Conservation (phyloP, 345 rosid species). For the Erodium maritimum region DNA sequence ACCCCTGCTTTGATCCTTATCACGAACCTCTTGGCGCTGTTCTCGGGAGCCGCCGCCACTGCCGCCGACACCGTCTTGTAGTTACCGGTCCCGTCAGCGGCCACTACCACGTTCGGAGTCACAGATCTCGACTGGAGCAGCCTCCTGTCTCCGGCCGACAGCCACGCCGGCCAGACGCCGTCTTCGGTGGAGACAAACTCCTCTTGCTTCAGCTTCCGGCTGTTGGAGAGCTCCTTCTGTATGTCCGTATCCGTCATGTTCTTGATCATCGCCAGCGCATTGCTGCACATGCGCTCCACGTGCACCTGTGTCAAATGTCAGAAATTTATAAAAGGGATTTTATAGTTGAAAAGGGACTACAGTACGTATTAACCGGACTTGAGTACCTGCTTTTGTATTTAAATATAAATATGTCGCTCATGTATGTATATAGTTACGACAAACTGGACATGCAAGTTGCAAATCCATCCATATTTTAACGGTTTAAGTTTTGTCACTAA, state of each 20-base stretch:
- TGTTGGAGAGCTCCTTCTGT: slow-evolving; percentile 6
- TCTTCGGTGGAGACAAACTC: neutral
- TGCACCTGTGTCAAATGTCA: no score
- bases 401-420: no score
- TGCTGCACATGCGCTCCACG: slow-evolving; percentile 17
- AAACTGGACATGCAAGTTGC: no score
- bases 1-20: slow-evolving; percentile 65
- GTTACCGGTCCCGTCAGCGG: slow-evolving; percentile 47
- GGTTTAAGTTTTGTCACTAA: no score
- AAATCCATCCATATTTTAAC: no score
- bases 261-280: slow-evolving; percentile 22
- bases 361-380: no score
- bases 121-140: slow-evolving; percentile 1
- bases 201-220: slow-evolving; percentile 5
- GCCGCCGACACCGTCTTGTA: slow-evolving; percentile 47
- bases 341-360: no score
- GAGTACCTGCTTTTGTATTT: no score
- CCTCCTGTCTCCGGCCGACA: slow-evolving; percentile 9
- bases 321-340: no score
- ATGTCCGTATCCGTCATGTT: slow-evolving; percentile 28
- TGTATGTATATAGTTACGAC: no score
- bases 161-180: slow-evolving; percentile 8
- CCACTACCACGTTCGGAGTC: slow-evolving; percentile 7
- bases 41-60: slow-evolving; percentile 59
- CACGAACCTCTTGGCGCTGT: slow-evolving; percentile 45